These are phyloP conservation scores for Yamadazyma olivae DNA, from an alignment of 805 yeast species.

Conservation along the genomic window DNA sequence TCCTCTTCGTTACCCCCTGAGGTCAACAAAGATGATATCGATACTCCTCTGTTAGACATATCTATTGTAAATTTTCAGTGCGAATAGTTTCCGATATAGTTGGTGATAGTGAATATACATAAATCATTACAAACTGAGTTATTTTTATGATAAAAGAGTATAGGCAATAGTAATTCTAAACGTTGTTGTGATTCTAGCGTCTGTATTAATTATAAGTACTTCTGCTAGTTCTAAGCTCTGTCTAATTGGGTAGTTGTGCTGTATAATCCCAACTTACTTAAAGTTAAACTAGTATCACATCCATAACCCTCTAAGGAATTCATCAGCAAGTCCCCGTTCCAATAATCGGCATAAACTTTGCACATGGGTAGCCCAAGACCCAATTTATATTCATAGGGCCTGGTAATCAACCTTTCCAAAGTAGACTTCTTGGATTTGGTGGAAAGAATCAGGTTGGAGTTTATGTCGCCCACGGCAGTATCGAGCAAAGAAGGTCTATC, in stretches of 20 bases:
- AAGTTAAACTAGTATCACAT: conserved; percentile 76
- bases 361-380: conserved; percentile 94
- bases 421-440: conserved; percentile 46
- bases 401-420: conserved; percentile 58
- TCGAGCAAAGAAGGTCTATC: conserved; percentile 22
- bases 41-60: conserved; percentile 24
- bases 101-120: too few species aligned
- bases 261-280: conserved; percentile 74
- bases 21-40: conserved; percentile 29
- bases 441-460: conserved; percentile 7
- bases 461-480: conserved; percentile 36
- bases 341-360: conserved; percentile 88
- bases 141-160: too few species aligned
- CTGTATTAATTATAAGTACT: not conserved
- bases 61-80: not conserved
- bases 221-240: conserved; percentile 46
- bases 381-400: conserved; percentile 71
- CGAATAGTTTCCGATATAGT: too few species aligned
- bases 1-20: not conserved
- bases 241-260: conserved; percentile 66
- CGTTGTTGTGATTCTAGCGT: not conserved
- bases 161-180: too few species aligned
- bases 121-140: too few species aligned
- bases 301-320: conserved; percentile 89
- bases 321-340: conserved; percentile 89